These are phyloP conservation scores for Alternaria tenuissima DNA, from an alignment of 2,329 filamentous ascomycete genomes.

Conservation along the genomic window DNA sequence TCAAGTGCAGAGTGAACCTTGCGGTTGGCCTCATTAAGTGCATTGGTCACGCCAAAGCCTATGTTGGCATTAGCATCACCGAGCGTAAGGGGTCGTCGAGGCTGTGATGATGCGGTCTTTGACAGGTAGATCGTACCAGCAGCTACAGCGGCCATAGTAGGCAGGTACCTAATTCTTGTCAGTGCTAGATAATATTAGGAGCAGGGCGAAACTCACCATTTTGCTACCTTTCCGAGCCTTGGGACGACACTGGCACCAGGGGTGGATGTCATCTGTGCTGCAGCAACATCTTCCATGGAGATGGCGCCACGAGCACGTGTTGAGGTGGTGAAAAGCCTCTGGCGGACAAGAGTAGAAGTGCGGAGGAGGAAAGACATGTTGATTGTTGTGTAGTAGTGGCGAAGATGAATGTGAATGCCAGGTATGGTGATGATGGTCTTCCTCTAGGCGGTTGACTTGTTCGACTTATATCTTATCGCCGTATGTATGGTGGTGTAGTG, in stretches of 20 bases:
- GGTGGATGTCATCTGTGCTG: constrained; percentile 35
- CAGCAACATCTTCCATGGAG: constrained; percentile 32
- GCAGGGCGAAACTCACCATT: constrained; percentile 34
- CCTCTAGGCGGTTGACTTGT: constrained; percentile 7
- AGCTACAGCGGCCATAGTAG: constrained; percentile 46
- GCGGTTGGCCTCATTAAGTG: constrained; percentile 43
- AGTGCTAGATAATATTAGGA: not conserved
- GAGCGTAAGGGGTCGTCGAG: constrained; percentile 39
- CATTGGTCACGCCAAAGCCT: constrained; percentile 43
- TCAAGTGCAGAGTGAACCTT: constrained; percentile 32
- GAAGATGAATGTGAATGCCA: constrained; percentile 1
- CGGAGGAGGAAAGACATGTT: constrained; percentile 43
- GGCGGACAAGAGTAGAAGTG: constrained; percentile 32
- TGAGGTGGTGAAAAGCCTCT: constrained; percentile 43
- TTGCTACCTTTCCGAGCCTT: constrained; percentile 43
- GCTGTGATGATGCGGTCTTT: constrained; percentile 22
- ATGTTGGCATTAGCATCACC: constrained; percentile 44
- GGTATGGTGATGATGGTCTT: constrained; percentile 7
- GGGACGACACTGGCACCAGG: constrained; percentile 32
- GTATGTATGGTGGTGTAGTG: not conserved
- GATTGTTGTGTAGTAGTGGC: constrained; percentile 15
- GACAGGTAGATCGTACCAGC: constrained; percentile 43
- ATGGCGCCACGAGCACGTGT: constrained; percentile 36
- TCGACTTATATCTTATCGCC: constrained; percentile 14
- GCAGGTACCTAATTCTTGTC: constrained; percentile 38